Conservation (phyloP, 1,284 basidiomycete species). For the Ganoderma meredithae region DNA sequence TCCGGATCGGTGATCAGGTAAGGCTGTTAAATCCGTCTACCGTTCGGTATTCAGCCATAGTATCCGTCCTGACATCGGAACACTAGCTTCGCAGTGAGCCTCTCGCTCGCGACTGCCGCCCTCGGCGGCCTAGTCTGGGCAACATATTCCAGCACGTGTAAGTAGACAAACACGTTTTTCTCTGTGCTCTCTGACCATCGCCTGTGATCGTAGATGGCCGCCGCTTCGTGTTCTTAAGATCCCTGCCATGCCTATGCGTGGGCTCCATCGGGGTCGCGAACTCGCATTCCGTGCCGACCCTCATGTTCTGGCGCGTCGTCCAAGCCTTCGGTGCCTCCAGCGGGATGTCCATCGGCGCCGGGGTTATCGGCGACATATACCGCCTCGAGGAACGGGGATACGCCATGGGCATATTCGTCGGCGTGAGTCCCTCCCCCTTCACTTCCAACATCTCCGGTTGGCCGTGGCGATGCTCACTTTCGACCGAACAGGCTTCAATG, state of each 20-base stretch:
- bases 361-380: constrained; percentile 59
- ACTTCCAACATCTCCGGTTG: neutral
- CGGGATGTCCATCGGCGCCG: constrained; percentile 56
- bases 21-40: constrained; percentile 19
- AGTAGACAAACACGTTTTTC: constrained; percentile 25
- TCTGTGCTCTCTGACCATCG: neutral
- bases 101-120: constrained; percentile 52
- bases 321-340: constrained; percentile 65
- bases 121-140: constrained; percentile 59
- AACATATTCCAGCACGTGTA: constrained; percentile 59
- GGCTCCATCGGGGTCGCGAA: constrained; percentile 68
- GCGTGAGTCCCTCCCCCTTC: constrained; percentile 40
- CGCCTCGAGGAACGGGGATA: constrained; percentile 52
- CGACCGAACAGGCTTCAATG: constrained; percentile 37
- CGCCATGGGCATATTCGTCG: constrained; percentile 56
- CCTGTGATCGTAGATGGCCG: constrained; percentile 60
- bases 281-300: constrained; percentile 51
- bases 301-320: constrained; percentile 67
- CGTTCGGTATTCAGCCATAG: neutral
- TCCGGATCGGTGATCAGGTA: constrained; percentile 64
- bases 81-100: constrained; percentile 53
- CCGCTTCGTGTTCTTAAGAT: constrained; percentile 63
- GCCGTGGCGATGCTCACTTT: neutral
- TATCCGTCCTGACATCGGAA: constrained; percentile 2
- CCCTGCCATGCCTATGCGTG: constrained; percentile 64